Conservation (phyloP, 192 early-diverging fungal genomes). For the Rhizoclosmatium sp. region DNA sequence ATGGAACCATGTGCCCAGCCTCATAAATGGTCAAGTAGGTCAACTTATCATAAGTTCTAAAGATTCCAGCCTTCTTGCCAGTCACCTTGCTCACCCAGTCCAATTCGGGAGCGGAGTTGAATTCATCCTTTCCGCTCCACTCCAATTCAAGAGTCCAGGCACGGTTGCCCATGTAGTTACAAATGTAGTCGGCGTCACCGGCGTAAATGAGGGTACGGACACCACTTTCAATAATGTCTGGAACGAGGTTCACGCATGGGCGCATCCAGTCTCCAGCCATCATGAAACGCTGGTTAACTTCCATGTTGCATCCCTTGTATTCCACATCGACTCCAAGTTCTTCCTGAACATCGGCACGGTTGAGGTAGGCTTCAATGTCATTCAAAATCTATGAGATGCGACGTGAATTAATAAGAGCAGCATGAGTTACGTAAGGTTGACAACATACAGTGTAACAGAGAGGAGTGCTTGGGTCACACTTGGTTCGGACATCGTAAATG, state of each 20-base stretch:
- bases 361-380: conserved; percentile 82
- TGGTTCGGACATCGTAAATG: conserved; percentile 91
- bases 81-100: conserved; percentile 74
- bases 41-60: conserved; percentile 73
- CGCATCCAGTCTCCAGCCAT: conserved; percentile 91
- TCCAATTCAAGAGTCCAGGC: conserved; percentile 85
- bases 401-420: neutral
- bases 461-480: conserved; percentile 78
- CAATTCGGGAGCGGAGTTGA: conserved; percentile 71
- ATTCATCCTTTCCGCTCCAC: conserved; percentile 81
- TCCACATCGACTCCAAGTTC: conserved; percentile 76
- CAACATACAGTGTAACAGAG: conserved; percentile 75
- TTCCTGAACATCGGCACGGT: conserved; percentile 75
- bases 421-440: neutral
- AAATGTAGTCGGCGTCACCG: conserved; percentile 94
- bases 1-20: conserved; percentile 80
- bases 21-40: conserved; percentile 87
- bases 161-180: conserved; percentile 90
- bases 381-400: conserved; percentile 58
- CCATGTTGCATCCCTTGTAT: conserved; percentile 85
- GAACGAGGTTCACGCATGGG: conserved; percentile 70
- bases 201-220: conserved; percentile 89
- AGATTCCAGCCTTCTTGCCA: conserved; percentile 67
- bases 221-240: conserved; percentile 75
- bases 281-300: conserved; percentile 80